Conservation (phyloP, 306 rosid genomes). For the Dalbergia cochinchinensis region DNA sequence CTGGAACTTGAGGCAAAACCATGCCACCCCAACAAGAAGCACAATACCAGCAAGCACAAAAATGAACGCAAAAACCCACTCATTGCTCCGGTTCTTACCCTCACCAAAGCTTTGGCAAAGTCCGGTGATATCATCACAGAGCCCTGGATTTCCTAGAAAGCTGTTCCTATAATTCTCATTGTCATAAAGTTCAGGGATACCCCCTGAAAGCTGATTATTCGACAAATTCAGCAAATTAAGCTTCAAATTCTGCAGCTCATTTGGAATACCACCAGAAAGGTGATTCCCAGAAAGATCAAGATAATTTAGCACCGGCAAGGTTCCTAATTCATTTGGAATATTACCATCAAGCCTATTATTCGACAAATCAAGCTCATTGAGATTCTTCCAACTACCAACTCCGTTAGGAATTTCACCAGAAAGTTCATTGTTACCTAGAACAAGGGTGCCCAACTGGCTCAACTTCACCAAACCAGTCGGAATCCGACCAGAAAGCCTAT, state of each 20-base stretch:
- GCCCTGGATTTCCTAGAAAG: slow-evolving; percentile 72
- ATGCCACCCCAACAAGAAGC: slow-evolving; percentile 64
- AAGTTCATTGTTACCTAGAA: slow-evolving; percentile 65
- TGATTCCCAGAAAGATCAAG: slow-evolving; percentile 78
- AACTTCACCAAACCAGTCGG: slow-evolving; percentile 58
- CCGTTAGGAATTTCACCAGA: slow-evolving; percentile 64
- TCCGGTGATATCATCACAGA: slow-evolving; percentile 63
- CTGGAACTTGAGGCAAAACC: slow-evolving; percentile 67
- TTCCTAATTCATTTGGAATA: slow-evolving; percentile 68
- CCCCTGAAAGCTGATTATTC: slow-evolving; percentile 63
- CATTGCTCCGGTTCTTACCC: slow-evolving; percentile 49
- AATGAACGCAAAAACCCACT: slow-evolving; percentile 62
- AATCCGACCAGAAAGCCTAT: slow-evolving; percentile 62
- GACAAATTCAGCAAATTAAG: slow-evolving; percentile 72
- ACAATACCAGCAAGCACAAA: slow-evolving; percentile 69
- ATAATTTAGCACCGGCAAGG: slow-evolving; percentile 72
- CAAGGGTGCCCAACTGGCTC: slow-evolving; percentile 64
- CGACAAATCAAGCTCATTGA: slow-evolving; percentile 74
- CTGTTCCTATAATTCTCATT: slow-evolving; percentile 58
- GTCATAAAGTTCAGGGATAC: slow-evolving; percentile 72
- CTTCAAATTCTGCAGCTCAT: slow-evolving; percentile 72
- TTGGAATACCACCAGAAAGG: slow-evolving; percentile 67
- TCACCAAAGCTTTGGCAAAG: slow-evolving; percentile 53
- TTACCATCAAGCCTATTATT: slow-evolving; percentile 63
- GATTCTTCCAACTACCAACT: slow-evolving; percentile 58